Evolutionary conservation across 2,329 filamentous ascomycete species (phyloP).

Genomic region (Phyllosticta capitalensis): DNA sequence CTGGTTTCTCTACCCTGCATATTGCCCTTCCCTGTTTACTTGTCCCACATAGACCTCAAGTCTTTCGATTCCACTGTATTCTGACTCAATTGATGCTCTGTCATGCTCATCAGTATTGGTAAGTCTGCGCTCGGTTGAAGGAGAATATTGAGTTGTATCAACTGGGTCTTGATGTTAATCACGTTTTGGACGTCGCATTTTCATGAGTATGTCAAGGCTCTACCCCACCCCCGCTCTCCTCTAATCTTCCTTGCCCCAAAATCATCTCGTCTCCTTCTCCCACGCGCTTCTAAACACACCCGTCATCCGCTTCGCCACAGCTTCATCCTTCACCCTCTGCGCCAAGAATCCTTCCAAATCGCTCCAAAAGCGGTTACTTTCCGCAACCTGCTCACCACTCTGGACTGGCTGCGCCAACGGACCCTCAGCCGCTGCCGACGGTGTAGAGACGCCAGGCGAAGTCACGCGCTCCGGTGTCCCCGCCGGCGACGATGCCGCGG

Average conservation of each 20-base stretch:
- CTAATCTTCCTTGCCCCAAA: background rate
- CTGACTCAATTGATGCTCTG: too few species aligned
- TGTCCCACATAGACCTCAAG: too few species aligned
- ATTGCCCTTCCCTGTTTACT: too few species aligned
- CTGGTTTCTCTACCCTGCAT: too few species aligned
- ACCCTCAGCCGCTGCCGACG: slow-evolving; percentile 34
- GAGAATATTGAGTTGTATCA: too few species aligned
- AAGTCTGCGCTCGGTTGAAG: too few species aligned
- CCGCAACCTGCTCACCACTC: slow-evolving; percentile 52
- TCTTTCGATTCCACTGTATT: too few species aligned
- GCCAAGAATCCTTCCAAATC: slow-evolving; percentile 74
- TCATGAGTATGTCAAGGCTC: too few species aligned
- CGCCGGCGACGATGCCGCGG: slow-evolving; percentile 17
- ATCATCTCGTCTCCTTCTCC: slow-evolving; percentile 32
- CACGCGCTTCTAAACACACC: slow-evolving; percentile 63
- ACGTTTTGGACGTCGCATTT: too few species aligned
- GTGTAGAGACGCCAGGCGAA: background rate
- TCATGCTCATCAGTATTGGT: too few species aligned
- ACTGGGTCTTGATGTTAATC: too few species aligned
- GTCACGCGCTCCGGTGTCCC: slow-evolving; percentile 4
- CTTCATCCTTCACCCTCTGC: slow-evolving; percentile 65
- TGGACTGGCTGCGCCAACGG: slow-evolving; percentile 40
- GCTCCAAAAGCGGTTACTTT: slow-evolving; percentile 71
- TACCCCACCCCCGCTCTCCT: too few species aligned
- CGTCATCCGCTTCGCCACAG: slow-evolving; percentile 54